Base-by-base conservation (phyloP, 495 filamentous ascomycete species). In the Neurospora terricola region DNA sequence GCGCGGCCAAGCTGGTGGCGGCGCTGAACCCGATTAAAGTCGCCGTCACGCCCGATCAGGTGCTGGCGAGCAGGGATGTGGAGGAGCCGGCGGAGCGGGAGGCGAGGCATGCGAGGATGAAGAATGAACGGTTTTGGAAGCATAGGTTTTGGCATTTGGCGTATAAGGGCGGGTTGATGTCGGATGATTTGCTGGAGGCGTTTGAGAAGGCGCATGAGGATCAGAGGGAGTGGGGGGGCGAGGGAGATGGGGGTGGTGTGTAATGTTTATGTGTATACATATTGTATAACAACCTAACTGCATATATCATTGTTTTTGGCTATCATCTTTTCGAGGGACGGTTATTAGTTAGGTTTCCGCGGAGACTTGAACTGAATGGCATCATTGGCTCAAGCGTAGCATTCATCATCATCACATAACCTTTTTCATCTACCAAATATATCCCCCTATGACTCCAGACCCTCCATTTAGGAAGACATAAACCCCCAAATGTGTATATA, bases 81-180 rank as follows among this genome's bases (percentile, higher is more conserved):
- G 72, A 72, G 6, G 39, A 27, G 23, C 12, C 43, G 18, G 66
- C 16, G 37, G 59, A 48, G 10, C n/a, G 18, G 36, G 40, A 59
- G 76, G 75, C 7, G 48, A 72, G 54, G 70, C 73, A 71, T 69
- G 62, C 66, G 37, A 54, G 73, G 72, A 77, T 18, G 75, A 75
- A 40, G 72, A 71, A 30, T 36, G 71, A 8, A 27, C 30, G 73
- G 39, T 81, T 78, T 38, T 85, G 83, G 84, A 77, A 70, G 54
- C 84, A 86, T 62, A 71, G 75, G 45, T 86, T 86, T 70, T 87
- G 85, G 85, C 76, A 80, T 30, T 38, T 83, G 27, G 84, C 82
- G 27, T 66, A 73, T 1, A 37, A 75, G 38, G 38, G 81, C 45
- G 79, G 82, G 11, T 66, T 86, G 72, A 43, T 84, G 38, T 75